Evolutionary conservation across 2,329 filamentous ascomycete genomes (phyloP).

Genomic region (Exutisphaerella laricina): DNA sequence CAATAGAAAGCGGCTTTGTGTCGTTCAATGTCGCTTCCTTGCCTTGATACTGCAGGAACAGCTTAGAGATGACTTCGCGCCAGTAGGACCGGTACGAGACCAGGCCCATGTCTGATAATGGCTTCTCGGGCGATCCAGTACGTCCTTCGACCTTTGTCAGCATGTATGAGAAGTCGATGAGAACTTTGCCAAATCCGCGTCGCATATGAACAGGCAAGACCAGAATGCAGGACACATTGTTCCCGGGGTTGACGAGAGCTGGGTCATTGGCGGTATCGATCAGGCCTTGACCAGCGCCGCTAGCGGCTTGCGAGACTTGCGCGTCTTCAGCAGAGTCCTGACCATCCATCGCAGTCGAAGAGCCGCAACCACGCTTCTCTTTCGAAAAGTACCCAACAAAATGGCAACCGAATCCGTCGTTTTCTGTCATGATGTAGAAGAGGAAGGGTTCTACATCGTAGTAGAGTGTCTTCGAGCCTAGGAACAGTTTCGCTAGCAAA

Average conservation of each 20-base stretch:
- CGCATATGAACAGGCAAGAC: constrained; percentile 94
- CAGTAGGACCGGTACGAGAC: constrained; percentile 98
- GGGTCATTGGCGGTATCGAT: constrained; percentile 25
- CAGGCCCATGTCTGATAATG: constrained; percentile 93
- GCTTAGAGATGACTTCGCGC: constrained; percentile 81
- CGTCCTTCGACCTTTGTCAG: constrained; percentile 89
- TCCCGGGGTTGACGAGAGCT: constrained; percentile 42
- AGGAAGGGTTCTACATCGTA: constrained; percentile 97
- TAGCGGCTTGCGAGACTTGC: background rate
- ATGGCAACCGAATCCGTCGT: constrained; percentile 85
- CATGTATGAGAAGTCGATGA: constrained; percentile 98
- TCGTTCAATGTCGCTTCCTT: constrained; percentile 21
- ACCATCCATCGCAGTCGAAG: constrained; percentile 63
- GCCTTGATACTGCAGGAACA: constrained; percentile 61
- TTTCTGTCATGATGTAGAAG: constrained; percentile 95
- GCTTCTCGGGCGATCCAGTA: constrained; percentile 94
- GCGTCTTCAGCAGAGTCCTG: constrained; percentile 25
- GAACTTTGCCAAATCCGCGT: constrained; percentile 90
- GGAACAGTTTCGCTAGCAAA: constrained; percentile 88
- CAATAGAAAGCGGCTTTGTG: constrained; percentile 43
- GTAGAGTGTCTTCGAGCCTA: constrained; percentile 98
- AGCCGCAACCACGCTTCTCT: constrained; percentile 64
- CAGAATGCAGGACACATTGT: constrained; percentile 96
- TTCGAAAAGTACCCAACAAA: constrained; percentile 99
- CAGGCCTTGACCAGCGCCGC: constrained; percentile 8